Percentiles rank a stretch among this genome's conserved stretches.
Conservation (phyloP, 129 eudicot species). For the Tagetes erecta region DNA sequence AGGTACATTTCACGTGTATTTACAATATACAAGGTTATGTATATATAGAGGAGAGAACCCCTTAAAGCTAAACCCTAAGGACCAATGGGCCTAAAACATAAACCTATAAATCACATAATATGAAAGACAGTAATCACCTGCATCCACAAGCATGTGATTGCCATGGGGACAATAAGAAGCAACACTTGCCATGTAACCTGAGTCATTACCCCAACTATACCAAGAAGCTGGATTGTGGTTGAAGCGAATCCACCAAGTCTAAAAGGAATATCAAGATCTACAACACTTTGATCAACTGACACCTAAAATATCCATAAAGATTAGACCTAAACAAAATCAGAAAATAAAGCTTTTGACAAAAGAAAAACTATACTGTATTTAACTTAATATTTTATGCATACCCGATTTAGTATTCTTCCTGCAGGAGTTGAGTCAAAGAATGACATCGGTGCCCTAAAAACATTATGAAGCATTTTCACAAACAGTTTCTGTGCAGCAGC, state of each 20-base stretch:
- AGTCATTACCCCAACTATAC: slow-evolving; percentile 89
- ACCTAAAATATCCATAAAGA: slow-evolving; percentile 53
- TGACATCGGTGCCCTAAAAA: slow-evolving; percentile 95
- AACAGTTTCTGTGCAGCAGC: slow-evolving; percentile 87
- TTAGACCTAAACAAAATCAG: not conserved
- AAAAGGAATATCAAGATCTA: slow-evolving; percentile 92
- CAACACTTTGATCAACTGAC: slow-evolving; percentile 88
- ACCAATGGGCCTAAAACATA: too few relatives aligned
- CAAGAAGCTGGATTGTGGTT: slow-evolving; percentile 89
- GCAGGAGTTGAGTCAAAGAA: slow-evolving; percentile 97
- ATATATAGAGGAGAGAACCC: too few relatives aligned
- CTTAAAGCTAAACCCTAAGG: too few relatives aligned
- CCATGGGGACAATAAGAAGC: slow-evolving; percentile 93
- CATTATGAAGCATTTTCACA: slow-evolving; percentile 70
- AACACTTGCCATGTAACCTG: slow-evolving; percentile 86
- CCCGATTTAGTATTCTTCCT: slow-evolving; percentile 83
- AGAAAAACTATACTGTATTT: not conserved
- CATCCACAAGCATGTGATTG: slow-evolving; percentile 95
- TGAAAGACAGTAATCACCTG: slow-evolving; percentile 52
- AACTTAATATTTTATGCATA: slow-evolving; percentile 19
- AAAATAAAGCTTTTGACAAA: not conserved
- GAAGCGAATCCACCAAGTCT: slow-evolving; percentile 96
- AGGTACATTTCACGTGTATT: too few relatives aligned
- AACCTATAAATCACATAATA: too few relatives aligned
- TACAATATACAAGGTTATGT: too few relatives aligned